Conservation (phyloP, 306 rosid genomes). For the Cucurbita argyrosperma region DNA sequence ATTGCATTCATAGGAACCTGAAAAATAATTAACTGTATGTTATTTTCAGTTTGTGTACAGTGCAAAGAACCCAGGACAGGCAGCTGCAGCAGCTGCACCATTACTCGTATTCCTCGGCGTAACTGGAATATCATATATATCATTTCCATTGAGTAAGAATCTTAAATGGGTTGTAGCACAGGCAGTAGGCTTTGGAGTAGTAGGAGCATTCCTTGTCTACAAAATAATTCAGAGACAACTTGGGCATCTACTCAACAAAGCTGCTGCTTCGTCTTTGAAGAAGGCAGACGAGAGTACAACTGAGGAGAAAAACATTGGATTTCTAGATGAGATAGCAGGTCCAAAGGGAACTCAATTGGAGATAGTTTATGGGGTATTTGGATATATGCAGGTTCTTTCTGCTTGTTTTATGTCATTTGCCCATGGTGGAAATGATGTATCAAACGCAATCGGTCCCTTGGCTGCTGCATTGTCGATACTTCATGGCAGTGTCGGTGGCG, state of each 20-base stretch:
- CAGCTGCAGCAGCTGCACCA: constrained; percentile 95
- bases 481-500: constrained; percentile 43
- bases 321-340: constrained; percentile 73
- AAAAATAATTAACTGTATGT: not conserved
- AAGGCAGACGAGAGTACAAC: constrained; percentile 24
- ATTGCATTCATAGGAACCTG: not conserved
- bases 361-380: constrained; percentile 88
- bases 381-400: constrained; percentile 90
- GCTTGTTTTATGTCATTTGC: constrained; percentile 99
- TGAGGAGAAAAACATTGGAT: constrained; percentile 39
- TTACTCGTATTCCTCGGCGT: constrained; percentile 68
- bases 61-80: constrained; percentile 92
- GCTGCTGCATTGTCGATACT: constrained; percentile 85
- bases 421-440: constrained; percentile 95
- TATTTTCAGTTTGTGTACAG: constrained; percentile 70
- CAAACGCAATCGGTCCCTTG: constrained; percentile 91
- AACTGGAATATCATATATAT: constrained; percentile 58
- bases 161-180: constrained; percentile 38
- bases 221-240: constrained; percentile 65
- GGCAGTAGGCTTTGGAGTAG: constrained; percentile 60
- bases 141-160: constrained; percentile 61
- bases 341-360: constrained; percentile 81
- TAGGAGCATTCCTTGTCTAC: constrained; percentile 52
- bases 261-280: constrained; percentile 16
- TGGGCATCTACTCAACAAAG: constrained; percentile 66